Evolutionary conservation across 805 yeast genomes (phyloP).

Genomic region (Candida adriatica): DNA sequence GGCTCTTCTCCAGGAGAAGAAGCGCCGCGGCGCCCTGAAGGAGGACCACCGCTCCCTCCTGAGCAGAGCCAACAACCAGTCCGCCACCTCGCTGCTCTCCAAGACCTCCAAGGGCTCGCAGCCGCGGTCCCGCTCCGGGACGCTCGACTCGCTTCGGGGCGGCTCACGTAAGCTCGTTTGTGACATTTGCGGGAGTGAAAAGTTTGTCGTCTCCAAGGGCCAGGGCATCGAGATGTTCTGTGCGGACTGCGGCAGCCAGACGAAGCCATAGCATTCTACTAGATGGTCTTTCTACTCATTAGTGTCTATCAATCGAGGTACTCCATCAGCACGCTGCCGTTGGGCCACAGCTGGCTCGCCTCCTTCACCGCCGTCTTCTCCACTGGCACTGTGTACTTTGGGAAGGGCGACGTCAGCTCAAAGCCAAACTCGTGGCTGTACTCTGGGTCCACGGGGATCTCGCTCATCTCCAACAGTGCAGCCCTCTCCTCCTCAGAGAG

Average conservation of each 20-base stretch:
- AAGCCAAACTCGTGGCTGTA: constrained; percentile 44
- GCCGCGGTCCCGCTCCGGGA: constrained; percentile 17
- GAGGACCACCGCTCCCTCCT: constrained; percentile 3
- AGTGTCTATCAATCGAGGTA: constrained; percentile 23
- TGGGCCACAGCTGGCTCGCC: constrained; percentile 55
- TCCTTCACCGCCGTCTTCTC: constrained; percentile 31
- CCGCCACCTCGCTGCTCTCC: constrained; percentile 13
- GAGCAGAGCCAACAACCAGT: constrained; percentile 12
- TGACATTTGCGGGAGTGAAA: constrained; percentile 23
- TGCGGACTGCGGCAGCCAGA: constrained; percentile 24
- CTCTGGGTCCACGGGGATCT: constrained; percentile 7
- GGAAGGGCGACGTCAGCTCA: constrained; percentile 55
- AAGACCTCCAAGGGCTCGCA: constrained; percentile 9
- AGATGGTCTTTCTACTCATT: constrained; percentile 17
- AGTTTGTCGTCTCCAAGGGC: constrained; percentile 15
- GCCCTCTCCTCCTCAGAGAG: constrained; percentile 7
- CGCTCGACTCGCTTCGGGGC: constrained; percentile 11
- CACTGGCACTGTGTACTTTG: constrained; percentile 42
- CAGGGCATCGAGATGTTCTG: constrained; percentile 17
- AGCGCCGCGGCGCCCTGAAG: constrained; percentile 1
- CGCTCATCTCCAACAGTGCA: constrained; percentile 1
- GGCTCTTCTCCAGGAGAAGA: constrained; percentile 21
- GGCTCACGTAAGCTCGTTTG: constrained; percentile 10
- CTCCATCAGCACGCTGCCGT: constrained; percentile 57
- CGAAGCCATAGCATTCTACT: constrained; percentile 7